A percentile compares a stretch with the other conserved stretches of the same genome.
Evolutionary conservation across 805 yeast genomes (phyloP).

Genomic region (Cyberlindnera samutprakarnensis): DNA sequence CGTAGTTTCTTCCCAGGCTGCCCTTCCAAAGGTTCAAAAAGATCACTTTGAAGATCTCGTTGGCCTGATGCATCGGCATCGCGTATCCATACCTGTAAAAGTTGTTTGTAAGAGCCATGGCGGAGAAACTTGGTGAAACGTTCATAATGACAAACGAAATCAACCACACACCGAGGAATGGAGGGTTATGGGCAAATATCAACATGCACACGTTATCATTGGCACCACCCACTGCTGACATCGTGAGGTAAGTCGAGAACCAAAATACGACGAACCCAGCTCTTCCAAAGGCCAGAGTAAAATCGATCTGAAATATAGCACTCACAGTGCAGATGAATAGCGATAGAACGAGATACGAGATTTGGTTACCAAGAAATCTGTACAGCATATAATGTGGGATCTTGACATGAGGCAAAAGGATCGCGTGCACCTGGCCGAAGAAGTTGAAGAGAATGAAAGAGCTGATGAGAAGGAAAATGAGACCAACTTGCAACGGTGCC

Average conservation of each 20-base stretch:
- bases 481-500: slow-evolving; percentile 63
- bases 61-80: slow-evolving; percentile 59
- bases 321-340: slow-evolving; percentile 47
- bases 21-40: slow-evolving; percentile 51
- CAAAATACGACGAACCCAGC: slow-evolving; percentile 63
- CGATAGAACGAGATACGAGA: slow-evolving; percentile 43
- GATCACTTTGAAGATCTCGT: slow-evolving; percentile 51
- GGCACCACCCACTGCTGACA: slow-evolving; percentile 63
- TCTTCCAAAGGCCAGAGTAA: slow-evolving; percentile 44
- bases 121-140: slow-evolving; percentile 53
- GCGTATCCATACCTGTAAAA: slow-evolving; percentile 47
- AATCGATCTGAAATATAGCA: slow-evolving; percentile 53
- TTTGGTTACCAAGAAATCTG: slow-evolving; percentile 26
- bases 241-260: slow-evolving; percentile 51
- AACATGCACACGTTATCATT: slow-evolving; percentile 52
- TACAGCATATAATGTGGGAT: slow-evolving; percentile 36
- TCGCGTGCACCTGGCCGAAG: slow-evolving; percentile 41
- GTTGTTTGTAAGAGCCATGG: slow-evolving; percentile 30
- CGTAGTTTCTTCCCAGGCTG: slow-evolving; percentile 50
- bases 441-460: slow-evolving; percentile 62
- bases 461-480: slow-evolving; percentile 56
- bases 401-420: slow-evolving; percentile 7
- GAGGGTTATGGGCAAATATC: slow-evolving; percentile 44
- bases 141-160: slow-evolving; percentile 56
- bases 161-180: slow-evolving; percentile 63